phyloP scores from a whole-genome alignment of 2,329 filamentous ascomycete genomes.

The Aotearoamyces nothofagi region DNA sequence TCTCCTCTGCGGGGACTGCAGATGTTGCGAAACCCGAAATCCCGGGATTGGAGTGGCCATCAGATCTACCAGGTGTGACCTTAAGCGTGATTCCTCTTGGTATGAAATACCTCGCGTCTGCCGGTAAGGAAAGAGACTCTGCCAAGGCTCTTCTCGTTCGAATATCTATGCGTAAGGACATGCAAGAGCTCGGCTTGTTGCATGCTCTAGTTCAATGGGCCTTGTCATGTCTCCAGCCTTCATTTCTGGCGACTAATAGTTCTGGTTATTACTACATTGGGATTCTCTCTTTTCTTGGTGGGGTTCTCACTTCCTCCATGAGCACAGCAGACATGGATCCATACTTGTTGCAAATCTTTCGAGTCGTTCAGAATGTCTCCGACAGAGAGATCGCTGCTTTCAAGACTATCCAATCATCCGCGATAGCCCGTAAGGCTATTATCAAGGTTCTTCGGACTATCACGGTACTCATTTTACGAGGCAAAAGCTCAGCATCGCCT shows the following conservation, averaged over 20 bases:
- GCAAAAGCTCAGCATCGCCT: constrained; percentile 19
- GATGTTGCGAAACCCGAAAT: constrained; percentile 27
- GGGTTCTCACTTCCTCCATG: constrained; percentile 51
- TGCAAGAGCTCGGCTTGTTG: constrained; percentile 64
- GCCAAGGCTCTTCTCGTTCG: constrained; percentile 73
- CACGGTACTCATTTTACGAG: constrained; percentile 48
- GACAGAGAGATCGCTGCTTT: constrained; percentile 32
- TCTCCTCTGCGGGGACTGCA: constrained; percentile 48
- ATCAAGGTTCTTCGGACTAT: constrained; percentile 76
- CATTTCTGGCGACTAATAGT: constrained; percentile 21
- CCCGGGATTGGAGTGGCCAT: constrained; percentile 37
- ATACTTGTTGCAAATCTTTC: constrained; percentile 51
- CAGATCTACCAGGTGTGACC: constrained; percentile 52
- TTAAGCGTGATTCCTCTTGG: constrained; percentile 56
- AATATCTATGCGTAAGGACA: constrained; percentile 71
- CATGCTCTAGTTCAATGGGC: constrained; percentile 57
- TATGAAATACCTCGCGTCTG: constrained; percentile 52
- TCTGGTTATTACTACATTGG: constrained; percentile 67
- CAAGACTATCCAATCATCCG: constrained; percentile 48
- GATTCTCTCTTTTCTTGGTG: constrained; percentile 63
- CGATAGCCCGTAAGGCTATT: constrained; percentile 64
- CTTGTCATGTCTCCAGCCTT: constrained; percentile 39
- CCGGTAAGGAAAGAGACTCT: constrained; percentile 80
- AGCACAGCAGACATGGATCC: constrained; percentile 61
- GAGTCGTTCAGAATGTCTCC: constrained; percentile 43